A percentile compares a stretch with the other conserved stretches of the same genome.
phyloP scores from a whole-genome alignment of 495 filamentous ascomycete genomes.

The Daldinia loculata region DNA sequence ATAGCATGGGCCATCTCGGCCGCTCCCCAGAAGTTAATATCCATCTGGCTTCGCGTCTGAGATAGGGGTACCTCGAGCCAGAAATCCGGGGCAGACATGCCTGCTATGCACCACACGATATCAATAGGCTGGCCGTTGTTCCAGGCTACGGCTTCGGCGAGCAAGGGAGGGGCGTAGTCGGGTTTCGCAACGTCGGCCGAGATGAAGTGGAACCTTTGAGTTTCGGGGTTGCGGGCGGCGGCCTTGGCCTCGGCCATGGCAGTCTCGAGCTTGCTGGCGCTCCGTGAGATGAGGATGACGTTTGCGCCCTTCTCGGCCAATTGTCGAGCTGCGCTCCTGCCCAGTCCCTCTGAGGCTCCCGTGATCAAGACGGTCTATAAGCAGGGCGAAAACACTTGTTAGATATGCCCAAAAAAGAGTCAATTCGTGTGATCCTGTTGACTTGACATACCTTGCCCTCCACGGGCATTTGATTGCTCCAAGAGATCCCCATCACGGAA shows the following conservation, averaged over 20 bases:
- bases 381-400: not conserved
- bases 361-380: constrained; percentile 83
- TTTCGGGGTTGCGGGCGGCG: constrained; percentile 64
- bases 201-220: constrained; percentile 84
- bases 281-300: constrained; percentile 84
- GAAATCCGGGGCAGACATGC: constrained; percentile 75
- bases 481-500: constrained; percentile 71
- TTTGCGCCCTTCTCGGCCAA: constrained; percentile 86
- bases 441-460: constrained; percentile 73
- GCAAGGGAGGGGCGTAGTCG: constrained; percentile 70
- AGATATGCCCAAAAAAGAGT: not conserved
- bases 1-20: constrained; percentile 83
- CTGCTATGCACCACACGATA: constrained; percentile 92
- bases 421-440: not conserved
- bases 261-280: constrained; percentile 74
- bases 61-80: constrained; percentile 77
- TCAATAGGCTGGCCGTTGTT: constrained; percentile 78
- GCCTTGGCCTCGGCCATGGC: constrained; percentile 68
- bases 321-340: constrained; percentile 72
- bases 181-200: constrained; percentile 80
- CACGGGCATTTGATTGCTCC: constrained; percentile 77
- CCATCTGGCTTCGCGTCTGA: constrained; percentile 79
- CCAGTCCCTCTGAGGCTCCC: constrained; percentile 94
- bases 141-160: constrained; percentile 82
- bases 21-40: constrained; percentile 90